Base-by-base conservation (phyloP, 2,329 filamentous ascomycete genomes). In the Botryotinia globosa region DNA sequence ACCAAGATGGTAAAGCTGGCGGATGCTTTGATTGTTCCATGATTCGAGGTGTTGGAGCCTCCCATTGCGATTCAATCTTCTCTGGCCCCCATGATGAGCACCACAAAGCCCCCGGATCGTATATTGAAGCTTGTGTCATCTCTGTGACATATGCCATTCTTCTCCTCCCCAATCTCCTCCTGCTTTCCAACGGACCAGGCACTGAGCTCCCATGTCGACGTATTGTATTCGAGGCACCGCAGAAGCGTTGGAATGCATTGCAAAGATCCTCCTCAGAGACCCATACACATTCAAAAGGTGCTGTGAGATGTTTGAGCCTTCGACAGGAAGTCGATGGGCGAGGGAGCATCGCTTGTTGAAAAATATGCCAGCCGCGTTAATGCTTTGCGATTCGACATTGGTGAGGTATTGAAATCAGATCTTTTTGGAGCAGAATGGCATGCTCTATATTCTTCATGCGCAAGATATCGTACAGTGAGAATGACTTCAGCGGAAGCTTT, bases 241-340 rank as follows among this genome's bases (percentile, higher is more conserved):
- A 83, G 77, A 83, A 86, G 29, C 83, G 82, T 64, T 85, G 83
- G 76, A 89, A 87, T 4, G 85, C 85, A 69, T 82, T 80, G 37
- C 82, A 80, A 22, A 91, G 83, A 37, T 87, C 76, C 63, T 87
- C 83, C 76, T 92, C 89, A 44, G 86, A 85, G 74, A 91, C 85
- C 88, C 89, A 91, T 76, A 90, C 78, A 61, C 83, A 81, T 69
- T 87, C 85, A 73, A 77, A 76, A 18, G 82, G 77, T 32, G 82
- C 77, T 61, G 80, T 75, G 59, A 84, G 51, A 56, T 81, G 81
- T 74, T 84, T 83, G 77, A 84, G 82, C 81, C 83, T 84, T 82
- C 84, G 83, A 79, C 82, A 84, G 83, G 85, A 88, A 79, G 83
- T 83, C 79, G 83, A 79, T 75, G 83, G 80, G 78, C 80, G 80